A percentile compares a stretch with the other conserved stretches of the same genome.
Evolutionary conservation across 2,329 filamentous ascomycete species (phyloP).

Genomic region (Tolypocladium ophioglossoides): DNA sequence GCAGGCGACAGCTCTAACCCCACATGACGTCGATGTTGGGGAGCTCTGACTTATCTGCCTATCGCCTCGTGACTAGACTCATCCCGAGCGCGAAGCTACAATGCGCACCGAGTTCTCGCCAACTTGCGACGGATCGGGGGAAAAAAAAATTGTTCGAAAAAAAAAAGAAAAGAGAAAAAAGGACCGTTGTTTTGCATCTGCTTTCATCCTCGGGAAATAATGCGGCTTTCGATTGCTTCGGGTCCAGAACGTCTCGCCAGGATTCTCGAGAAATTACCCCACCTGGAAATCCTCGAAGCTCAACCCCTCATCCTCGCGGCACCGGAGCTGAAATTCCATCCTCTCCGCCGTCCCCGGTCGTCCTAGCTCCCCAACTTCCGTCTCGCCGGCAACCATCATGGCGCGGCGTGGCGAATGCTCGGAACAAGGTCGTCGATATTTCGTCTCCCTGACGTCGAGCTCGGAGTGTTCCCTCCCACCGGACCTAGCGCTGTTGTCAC

Average conservation of each 20-base stretch:
- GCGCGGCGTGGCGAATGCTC: neutral
- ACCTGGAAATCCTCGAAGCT: neutral
- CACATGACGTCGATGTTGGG: conserved; percentile 1
- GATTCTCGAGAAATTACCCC: neutral
- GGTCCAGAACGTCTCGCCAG: neutral
- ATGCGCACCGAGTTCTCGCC: neutral
- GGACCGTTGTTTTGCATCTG: too few species aligned
- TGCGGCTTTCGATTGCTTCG: neutral
- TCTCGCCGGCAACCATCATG: neutral
- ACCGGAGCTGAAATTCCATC: neutral
- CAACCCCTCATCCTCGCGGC: neutral
- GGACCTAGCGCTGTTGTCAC: too few species aligned
- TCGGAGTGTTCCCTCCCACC: neutral
- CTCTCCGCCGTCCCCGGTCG: neutral
- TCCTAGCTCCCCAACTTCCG: neutral
- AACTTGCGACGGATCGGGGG: too few species aligned
- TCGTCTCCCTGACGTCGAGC: neutral
- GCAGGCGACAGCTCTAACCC: too few species aligned
- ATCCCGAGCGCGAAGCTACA: neutral
- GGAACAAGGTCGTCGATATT: neutral
- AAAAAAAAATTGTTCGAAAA: too few species aligned
- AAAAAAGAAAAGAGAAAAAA: too few species aligned
- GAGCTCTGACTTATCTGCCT: neutral
- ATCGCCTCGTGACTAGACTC: neutral
- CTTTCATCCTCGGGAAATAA: neutral